phyloP scores from a whole-genome alignment of 306 rosid genomes.

The Begonia fuchsioides region DNA sequence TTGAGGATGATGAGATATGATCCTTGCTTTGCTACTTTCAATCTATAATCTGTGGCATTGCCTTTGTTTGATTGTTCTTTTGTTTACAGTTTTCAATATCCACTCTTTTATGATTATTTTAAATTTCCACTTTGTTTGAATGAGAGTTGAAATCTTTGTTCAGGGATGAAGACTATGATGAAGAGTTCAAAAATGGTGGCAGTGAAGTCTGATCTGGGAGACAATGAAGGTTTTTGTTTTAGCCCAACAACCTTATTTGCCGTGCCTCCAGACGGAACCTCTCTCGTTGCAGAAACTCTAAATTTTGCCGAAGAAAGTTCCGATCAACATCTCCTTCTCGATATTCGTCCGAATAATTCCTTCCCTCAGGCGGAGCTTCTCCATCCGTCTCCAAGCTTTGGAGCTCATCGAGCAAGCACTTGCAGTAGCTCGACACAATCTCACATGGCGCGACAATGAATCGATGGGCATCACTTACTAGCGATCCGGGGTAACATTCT shows the following conservation, averaged over 20 bases:
- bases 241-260: constrained; percentile 84
- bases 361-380: constrained; percentile 90
- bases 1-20: too few species aligned
- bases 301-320: constrained; percentile 52
- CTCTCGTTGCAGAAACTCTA: constrained; percentile 47
- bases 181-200: constrained; percentile 67
- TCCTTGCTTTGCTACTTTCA: too few species aligned
- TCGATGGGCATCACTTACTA: too few species aligned
- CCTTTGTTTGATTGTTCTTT: too few species aligned
- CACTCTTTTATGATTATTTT: too few species aligned
- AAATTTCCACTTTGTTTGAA: not conserved
- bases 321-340: constrained; percentile 72
- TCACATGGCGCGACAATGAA: constrained; percentile 2
- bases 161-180: constrained; percentile 66
- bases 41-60: too few species aligned
- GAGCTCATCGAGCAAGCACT: constrained; percentile 64
- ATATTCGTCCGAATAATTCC: constrained; percentile 69
- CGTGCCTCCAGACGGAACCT: constrained; percentile 67
- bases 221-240: constrained; percentile 49
- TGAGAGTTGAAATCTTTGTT: constrained; percentile 1
- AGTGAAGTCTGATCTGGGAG: constrained; percentile 36
- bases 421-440: constrained; percentile 64
- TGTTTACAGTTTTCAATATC: too few species aligned
- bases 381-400: constrained; percentile 36
- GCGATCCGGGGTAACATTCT: not conserved